phyloP scores from a whole-genome alignment of 352 stramenopile genomes.

The Globisporangium emineosum region DNA sequence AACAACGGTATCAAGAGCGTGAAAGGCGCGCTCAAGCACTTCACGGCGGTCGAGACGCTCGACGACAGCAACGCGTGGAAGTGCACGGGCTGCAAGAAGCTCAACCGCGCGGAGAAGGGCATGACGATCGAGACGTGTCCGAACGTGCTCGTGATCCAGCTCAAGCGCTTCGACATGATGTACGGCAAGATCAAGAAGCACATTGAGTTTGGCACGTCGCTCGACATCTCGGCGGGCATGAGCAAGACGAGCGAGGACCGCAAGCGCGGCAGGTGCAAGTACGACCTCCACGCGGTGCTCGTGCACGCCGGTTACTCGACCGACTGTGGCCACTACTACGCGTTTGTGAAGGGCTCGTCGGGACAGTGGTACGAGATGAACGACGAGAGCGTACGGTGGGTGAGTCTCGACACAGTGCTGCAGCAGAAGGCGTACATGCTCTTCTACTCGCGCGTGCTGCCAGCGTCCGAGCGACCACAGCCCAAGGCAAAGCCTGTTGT shows the following conservation, averaged over 20 bases:
- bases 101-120: constrained; percentile 75
- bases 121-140: constrained; percentile 77
- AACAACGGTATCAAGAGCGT: constrained; percentile 70
- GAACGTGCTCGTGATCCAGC: constrained; percentile 87
- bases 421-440: constrained; percentile 90
- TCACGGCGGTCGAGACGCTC: constrained; percentile 80
- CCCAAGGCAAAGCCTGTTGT: constrained; percentile 27
- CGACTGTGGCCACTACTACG: constrained; percentile 90
- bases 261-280: constrained; percentile 48
- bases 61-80: constrained; percentile 86
- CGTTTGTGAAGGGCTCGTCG: constrained; percentile 84
- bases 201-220: constrained; percentile 64
- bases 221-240: constrained; percentile 69
- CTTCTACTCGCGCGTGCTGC: constrained; percentile 83
- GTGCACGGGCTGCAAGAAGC: constrained; percentile 77
- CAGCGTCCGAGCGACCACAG: constrained; percentile 35
- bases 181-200: constrained; percentile 89
- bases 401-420: constrained; percentile 83
- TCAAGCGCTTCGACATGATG: constrained; percentile 89
- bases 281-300: constrained; percentile 79
- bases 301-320: constrained; percentile 88
- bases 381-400: constrained; percentile 84
- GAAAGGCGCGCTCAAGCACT: constrained; percentile 72
- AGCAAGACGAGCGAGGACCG: constrained; percentile 50
- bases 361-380: constrained; percentile 94